Conservation (phyloP, 164 flowering plant species). For the Pachysandra terminalis region DNA sequence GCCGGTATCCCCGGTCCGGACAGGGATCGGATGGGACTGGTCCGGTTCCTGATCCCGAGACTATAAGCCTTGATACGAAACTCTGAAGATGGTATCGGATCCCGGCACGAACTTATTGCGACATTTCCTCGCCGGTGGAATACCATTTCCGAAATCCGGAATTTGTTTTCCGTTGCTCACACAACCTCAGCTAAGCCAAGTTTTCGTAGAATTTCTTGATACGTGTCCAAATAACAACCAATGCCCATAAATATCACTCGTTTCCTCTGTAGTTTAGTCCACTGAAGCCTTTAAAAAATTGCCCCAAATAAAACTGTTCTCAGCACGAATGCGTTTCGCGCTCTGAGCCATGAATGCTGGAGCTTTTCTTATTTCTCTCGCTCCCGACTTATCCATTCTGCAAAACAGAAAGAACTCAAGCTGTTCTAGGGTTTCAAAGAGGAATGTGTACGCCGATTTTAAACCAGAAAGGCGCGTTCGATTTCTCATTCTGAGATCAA, state of each 20-base stretch:
- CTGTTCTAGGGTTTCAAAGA: constrained; percentile 8
- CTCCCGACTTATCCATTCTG: constrained; percentile 16
- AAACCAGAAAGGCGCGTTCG: constrained; percentile 6
- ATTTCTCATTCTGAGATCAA: constrained; percentile 7
- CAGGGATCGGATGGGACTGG: too few relatives aligned
- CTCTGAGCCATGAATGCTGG: constrained; percentile 47
- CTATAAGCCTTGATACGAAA: too few relatives aligned
- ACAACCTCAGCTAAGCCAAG: too few relatives aligned
- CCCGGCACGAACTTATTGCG: too few relatives aligned
- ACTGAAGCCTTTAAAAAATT: not conserved
- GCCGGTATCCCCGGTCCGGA: too few relatives aligned
- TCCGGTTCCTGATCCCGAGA: too few relatives aligned
- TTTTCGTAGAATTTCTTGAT: constrained; percentile 6
- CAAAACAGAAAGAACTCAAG: constrained; percentile 8
- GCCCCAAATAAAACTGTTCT: not conserved
- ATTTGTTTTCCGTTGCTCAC: too few relatives aligned
- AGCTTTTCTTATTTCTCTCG: constrained; percentile 34
- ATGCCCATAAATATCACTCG: constrained; percentile 21
- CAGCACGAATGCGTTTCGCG: constrained; percentile 5
- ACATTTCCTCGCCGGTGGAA: too few relatives aligned
- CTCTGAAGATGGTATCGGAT: too few relatives aligned
- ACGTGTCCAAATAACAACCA: constrained; percentile 40
- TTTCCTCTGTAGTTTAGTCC: not conserved
- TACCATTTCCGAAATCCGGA: too few relatives aligned
- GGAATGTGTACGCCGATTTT: constrained; percentile 3